Evolutionary conservation across 148 eudicot species (phyloP).

Genomic region (Amaranthus palmeri): DNA sequence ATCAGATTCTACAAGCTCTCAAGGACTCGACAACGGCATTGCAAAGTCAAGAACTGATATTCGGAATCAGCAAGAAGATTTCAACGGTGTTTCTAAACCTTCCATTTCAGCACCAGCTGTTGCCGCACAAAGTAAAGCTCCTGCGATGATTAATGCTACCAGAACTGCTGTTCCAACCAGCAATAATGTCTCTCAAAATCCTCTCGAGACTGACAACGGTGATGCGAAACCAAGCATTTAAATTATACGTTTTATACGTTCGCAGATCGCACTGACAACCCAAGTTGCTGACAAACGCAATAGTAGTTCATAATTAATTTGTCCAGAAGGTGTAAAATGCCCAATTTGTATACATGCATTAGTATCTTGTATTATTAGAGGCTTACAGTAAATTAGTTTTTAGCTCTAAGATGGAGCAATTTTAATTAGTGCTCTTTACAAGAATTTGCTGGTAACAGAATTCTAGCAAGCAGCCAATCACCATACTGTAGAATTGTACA

Average conservation of each 20-base stretch:
- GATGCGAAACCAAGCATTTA: constrained; percentile 37
- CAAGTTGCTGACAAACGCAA: constrained; percentile 18
- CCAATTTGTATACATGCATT: constrained; percentile 17
- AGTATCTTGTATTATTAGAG: constrained; percentile 27
- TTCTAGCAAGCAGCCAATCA: constrained; percentile 6
- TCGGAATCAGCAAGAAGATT: constrained; percentile 36
- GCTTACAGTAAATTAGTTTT: constrained; percentile 11
- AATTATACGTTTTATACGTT: constrained; percentile 18
- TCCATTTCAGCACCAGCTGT: constrained; percentile 12
- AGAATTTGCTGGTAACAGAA: constrained; percentile 17
- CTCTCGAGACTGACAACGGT: constrained; percentile 39
- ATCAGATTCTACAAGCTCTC: constrained; percentile 38
- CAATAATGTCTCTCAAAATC: constrained; percentile 27
- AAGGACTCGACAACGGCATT: constrained; percentile 36
- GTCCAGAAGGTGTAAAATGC: constrained; percentile 24
- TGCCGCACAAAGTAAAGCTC: not conserved
- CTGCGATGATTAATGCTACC: constrained; percentile 28
- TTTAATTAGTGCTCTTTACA: constrained; percentile 14
- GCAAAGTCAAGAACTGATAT: constrained; percentile 30
- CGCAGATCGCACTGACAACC: constrained; percentile 14
- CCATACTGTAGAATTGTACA: constrained; percentile 23
- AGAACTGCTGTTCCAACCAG: constrained; percentile 33
- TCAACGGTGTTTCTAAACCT: constrained; percentile 35
- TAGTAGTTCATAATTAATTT: constrained; percentile 17
- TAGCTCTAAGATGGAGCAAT: constrained; percentile 16